Conservation (phyloP, 23 red algal species). For the Gracilaria domingensis region DNA sequence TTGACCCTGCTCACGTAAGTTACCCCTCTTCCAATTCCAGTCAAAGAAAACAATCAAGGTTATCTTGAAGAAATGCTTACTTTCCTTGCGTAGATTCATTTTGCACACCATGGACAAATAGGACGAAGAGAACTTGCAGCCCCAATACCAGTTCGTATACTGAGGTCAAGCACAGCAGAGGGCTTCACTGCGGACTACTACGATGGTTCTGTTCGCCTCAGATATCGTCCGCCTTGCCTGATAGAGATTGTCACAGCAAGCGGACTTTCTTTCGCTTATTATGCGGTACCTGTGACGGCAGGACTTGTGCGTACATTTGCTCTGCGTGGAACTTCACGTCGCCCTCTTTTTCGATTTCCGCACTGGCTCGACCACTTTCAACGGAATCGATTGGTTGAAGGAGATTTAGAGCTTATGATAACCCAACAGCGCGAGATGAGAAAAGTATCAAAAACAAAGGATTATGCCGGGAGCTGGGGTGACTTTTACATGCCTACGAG, state of each 20-base stretch:
- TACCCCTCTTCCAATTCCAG: not conserved
- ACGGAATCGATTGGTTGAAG: conserved; percentile 14
- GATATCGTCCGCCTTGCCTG: conserved; percentile 50
- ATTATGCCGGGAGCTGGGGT: conserved; percentile 29
- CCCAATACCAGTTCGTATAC: conserved; percentile 59
- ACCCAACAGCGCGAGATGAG: conserved; percentile 48
- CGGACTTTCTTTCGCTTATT: conserved; percentile 55
- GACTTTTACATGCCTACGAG: conserved; percentile 44
- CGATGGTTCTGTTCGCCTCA: conserved; percentile 39
- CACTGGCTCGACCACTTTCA: conserved; percentile 57
- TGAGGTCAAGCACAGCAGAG: not conserved
- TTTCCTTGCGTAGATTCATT: conserved; percentile 29
- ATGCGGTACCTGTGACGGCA: conserved; percentile 48
- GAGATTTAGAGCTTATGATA: conserved; percentile 8
- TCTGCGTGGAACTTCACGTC: conserved; percentile 11
- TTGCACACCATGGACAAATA: conserved; percentile 64
- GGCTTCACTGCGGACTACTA: conserved; percentile 71
- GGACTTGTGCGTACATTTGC: conserved; percentile 52
- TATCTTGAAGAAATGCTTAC: not conserved
- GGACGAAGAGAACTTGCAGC: conserved; percentile 48
- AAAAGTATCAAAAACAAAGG: not conserved
- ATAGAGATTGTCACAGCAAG: conserved; percentile 53
- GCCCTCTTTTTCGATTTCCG: conserved; percentile 15
- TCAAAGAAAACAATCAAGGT: not conserved
- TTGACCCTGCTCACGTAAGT: conserved; percentile 72